phyloP scores from a whole-genome alignment of 495 filamentous ascomycete species.

The Aspergillus indologenus region DNA sequence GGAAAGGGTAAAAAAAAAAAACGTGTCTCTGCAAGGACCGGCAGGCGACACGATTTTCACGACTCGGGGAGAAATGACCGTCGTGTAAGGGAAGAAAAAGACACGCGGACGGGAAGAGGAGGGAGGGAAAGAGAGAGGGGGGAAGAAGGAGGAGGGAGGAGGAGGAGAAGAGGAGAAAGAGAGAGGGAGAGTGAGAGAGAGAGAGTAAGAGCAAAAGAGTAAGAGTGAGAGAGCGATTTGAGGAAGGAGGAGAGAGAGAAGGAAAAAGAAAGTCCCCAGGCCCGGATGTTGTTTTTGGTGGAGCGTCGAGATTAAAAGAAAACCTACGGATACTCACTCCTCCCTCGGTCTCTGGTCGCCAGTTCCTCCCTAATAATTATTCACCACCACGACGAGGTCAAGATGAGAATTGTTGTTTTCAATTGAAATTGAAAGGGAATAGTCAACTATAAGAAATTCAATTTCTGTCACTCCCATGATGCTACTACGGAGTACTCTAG shows the following conservation, averaged over 20 bases:
- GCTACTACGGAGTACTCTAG: no score
- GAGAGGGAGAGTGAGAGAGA: conserved; percentile 24
- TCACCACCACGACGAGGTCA: neutral
- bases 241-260: conserved; percentile 22
- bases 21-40: conserved; percentile 32
- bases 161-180: conserved; percentile 26
- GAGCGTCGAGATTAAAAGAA: conserved; percentile 40
- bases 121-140: conserved; percentile 17
- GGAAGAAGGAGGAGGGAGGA: conserved; percentile 19
- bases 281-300: conserved; percentile 24
- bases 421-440: no score
- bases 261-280: conserved; percentile 20
- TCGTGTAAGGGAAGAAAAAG: neutral
- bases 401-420: no score
- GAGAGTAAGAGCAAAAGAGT: conserved; percentile 24
- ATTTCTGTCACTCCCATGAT: no score
- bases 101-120: conserved; percentile 9
- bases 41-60: conserved; percentile 38
- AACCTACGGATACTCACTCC: no score
- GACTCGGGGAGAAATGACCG: conserved; percentile 17
- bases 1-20: conserved; percentile 5
- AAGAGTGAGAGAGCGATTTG: no score
- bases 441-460: no score
- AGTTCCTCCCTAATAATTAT: neutral
- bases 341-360: conserved; percentile 12